These are phyloP conservation scores for Lupinus albus DNA, from an alignment of 306 rosid species.

Conservation along the genomic window DNA sequence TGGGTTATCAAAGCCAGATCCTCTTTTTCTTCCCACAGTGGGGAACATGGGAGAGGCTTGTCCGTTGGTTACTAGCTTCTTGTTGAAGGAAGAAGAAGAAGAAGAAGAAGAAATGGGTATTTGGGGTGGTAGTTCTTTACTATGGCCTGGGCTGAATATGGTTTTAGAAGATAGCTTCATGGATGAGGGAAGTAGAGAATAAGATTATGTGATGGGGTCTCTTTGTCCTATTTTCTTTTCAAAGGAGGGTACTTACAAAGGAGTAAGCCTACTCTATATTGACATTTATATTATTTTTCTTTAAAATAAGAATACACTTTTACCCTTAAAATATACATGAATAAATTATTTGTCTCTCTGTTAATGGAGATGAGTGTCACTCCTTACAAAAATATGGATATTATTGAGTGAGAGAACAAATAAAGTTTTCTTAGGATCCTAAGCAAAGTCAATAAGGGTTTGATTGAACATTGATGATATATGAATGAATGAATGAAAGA, in stretches of 20 bases:
- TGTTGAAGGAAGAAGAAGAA: constrained; percentile 78
- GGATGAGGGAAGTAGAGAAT: constrained; percentile 68
- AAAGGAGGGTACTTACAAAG: no score
- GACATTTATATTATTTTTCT: no score
- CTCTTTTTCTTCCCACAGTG: constrained; percentile 62
- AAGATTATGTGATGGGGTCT: constrained; percentile 58
- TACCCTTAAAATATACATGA: no score
- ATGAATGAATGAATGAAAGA: constrained; percentile 36
- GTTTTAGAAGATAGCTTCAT: constrained; percentile 90
- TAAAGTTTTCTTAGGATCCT: constrained; percentile 29
- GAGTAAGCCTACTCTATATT: no score
- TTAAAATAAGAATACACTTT: no score
- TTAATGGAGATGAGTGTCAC: no score
- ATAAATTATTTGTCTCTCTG: no score
- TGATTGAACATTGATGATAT: neutral
- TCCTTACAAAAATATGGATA: neutral
- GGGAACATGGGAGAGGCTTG: constrained; percentile 97
- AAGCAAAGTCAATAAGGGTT: neutral
- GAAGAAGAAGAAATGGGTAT: constrained; percentile 73
- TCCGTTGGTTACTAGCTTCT: constrained; percentile 64
- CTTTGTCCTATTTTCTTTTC: constrained; percentile 49
- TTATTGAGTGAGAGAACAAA: constrained; percentile 35
- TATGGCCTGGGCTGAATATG: constrained; percentile 71
- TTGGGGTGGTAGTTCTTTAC: constrained; percentile 61
- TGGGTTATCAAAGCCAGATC: constrained; percentile 64